phyloP scores from a whole-genome alignment of 768 basidiomycete genomes.

The Tubosaeta sp. region DNA sequence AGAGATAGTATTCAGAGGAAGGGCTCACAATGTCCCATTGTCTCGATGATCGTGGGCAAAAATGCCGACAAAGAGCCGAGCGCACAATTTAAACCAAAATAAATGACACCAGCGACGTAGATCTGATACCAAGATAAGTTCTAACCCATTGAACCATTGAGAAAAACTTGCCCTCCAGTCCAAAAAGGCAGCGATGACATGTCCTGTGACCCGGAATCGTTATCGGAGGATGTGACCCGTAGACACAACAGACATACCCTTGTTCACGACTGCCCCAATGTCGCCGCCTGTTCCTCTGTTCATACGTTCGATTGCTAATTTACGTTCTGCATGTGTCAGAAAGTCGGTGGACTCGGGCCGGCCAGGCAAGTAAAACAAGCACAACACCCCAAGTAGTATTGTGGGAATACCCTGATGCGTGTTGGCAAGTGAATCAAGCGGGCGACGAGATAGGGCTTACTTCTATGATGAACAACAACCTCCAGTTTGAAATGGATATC shows the following conservation, averaged over 20 bases:
- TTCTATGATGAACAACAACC: constrained; percentile 30
- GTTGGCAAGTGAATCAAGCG: not conserved
- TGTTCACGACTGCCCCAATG: constrained; percentile 38
- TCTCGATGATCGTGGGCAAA: constrained; percentile 52
- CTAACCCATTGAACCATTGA: not conserved
- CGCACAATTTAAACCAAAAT: constrained; percentile 46
- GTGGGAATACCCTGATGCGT: constrained; percentile 53
- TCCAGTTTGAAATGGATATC: constrained; percentile 39
- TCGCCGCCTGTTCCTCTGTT: constrained; percentile 43
- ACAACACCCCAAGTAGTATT: constrained; percentile 23
- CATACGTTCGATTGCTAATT: constrained; percentile 31
- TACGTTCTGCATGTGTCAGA: constrained; percentile 31
- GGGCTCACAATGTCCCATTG: constrained; percentile 45
- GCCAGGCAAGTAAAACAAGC: constrained; percentile 29
- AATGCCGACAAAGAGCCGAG: constrained; percentile 50
- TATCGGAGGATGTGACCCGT: no score
- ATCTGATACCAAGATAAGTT: constrained; percentile 24
- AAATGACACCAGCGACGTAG: constrained; percentile 46
- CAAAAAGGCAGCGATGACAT: constrained; percentile 39
- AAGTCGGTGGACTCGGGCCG: constrained; percentile 33
- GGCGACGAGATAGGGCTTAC: constrained; percentile 1
- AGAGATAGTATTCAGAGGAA: not conserved
- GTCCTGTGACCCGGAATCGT: constrained; percentile 30
- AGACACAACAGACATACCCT: constrained; percentile 22
- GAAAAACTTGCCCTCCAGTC: constrained; percentile 39